A percentile compares a stretch with the other conserved stretches of the same genome.
Evolutionary conservation across 1,139 yeast genomes (phyloP).

Genomic region (Arxiozyma slooffiae): DNA sequence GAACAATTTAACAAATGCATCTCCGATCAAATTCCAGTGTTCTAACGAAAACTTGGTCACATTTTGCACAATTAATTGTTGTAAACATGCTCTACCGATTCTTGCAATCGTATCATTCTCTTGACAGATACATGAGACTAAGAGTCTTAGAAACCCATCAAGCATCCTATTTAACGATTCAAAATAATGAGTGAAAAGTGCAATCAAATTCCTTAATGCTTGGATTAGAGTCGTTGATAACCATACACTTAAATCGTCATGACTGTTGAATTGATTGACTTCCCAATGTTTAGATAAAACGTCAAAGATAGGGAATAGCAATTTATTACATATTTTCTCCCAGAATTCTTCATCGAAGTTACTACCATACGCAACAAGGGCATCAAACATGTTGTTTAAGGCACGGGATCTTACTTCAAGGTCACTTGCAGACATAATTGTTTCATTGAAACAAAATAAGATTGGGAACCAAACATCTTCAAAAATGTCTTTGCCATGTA

Average conservation of each 20-base stretch:
- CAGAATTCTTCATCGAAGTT: slow-evolving; percentile 69
- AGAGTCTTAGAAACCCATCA: slow-evolving; percentile 64
- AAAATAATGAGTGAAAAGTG: slow-evolving; percentile 72
- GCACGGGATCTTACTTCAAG: slow-evolving; percentile 90
- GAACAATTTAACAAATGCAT: slow-evolving; percentile 58
- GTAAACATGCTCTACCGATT: slow-evolving; percentile 83
- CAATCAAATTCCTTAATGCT: slow-evolving; percentile 82
- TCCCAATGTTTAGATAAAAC: slow-evolving; percentile 73
- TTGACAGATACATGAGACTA: slow-evolving; percentile 86
- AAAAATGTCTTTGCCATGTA: slow-evolving; percentile 33
- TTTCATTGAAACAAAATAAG: slow-evolving; percentile 73
- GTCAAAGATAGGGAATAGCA: slow-evolving; percentile 83
- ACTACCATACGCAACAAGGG: slow-evolving; percentile 68
- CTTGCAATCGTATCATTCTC: slow-evolving; percentile 94
- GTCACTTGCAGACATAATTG: slow-evolving; percentile 89
- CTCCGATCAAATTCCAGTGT: slow-evolving; percentile 71
- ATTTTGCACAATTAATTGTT: slow-evolving; percentile 67
- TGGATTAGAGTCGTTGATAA: slow-evolving; percentile 91
- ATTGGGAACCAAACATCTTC: slow-evolving; percentile 55
- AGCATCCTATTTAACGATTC: slow-evolving; percentile 61
- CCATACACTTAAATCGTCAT: slow-evolving; percentile 90
- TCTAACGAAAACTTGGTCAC: slow-evolving; percentile 47
- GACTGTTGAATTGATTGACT: slow-evolving; percentile 51
- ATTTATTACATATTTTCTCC: slow-evolving; percentile 66
- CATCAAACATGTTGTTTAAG: slow-evolving; percentile 68